Conservation (phyloP, 2,329 filamentous ascomycete species). For the Phoma sp. region DNA sequence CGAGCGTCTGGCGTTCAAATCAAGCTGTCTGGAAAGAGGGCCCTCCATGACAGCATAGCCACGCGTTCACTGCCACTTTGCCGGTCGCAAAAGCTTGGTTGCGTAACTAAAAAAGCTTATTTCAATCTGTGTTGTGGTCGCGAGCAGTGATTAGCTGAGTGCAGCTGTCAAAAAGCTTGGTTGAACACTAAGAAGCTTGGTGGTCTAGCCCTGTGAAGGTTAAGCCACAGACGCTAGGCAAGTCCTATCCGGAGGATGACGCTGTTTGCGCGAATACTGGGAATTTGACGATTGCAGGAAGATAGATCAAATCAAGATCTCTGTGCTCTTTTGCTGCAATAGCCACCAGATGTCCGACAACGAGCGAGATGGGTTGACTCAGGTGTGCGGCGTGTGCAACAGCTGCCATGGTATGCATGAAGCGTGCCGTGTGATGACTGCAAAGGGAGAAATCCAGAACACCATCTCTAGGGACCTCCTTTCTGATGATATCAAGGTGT, state of each 20-base stretch:
- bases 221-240: conserved; percentile 19
- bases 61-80: conserved; percentile 13
- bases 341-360: neutral
- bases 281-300: neutral
- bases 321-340: neutral
- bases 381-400: neutral
- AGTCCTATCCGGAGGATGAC: conserved; percentile 1
- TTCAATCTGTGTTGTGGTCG: neutral
- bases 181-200: conserved; percentile 2
- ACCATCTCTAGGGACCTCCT: too few relatives aligned
- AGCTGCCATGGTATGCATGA: too few relatives aligned
- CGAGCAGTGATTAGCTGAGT: neutral
- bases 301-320: neutral
- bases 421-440: too few relatives aligned
- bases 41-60: conserved; percentile 14
- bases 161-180: conserved; percentile 2
- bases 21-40: neutral
- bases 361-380: neutral
- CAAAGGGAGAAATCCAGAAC: too few relatives aligned
- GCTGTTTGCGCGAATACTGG: neutral
- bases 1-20: neutral
- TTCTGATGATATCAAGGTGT: too few relatives aligned
- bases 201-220: conserved; percentile 10
- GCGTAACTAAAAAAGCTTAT: neutral
- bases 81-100: neutral